Base-by-base conservation (phyloP, 225 moss, liverwort and hornwort species). In the Neckera pumila region DNA sequence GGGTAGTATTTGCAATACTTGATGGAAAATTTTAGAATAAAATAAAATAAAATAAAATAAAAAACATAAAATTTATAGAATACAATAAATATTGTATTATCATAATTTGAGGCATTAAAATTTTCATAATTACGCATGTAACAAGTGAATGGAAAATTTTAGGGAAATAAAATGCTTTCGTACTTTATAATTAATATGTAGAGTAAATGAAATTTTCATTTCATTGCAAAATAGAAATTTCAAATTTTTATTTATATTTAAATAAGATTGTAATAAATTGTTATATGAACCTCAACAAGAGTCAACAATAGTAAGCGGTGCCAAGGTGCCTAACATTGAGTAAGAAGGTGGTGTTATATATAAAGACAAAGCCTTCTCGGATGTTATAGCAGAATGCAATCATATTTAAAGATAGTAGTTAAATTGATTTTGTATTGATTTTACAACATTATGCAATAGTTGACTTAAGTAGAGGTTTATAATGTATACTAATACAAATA, bases 271-370 rank as follows among this genome's bases (percentile, higher is more conserved):
- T 47, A 47, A 17, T 47, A 31, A 2, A 19, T 74, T 31, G 10
- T 47, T 17, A 30, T 30, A 30, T 10, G 9, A 45, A 30, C 10
- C 40, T 25, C 0, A 1, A 5, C 2, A 43, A 28, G 47, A 47
- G 12, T 47, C 11, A 47, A 47, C 47, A 12, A 45, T 30, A 2
- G 3, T 72, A 10, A 42, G 26, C 1, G 42, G 2, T 43, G 28
- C 10, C 2, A 17, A 1, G 6, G 6, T 42, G 16, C 6, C 6
- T 45, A 30, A 45, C 1, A 45, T 0, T 6, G 0, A 17, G 28
- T 17, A 43, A 72, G 27, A 0, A 1, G 5, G 9, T 0, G 3
- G 5, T 26, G 1, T 9, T 42, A 17, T 16, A 26, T 0, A 43
- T 17, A 10, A 72, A 72, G 26, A 72, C 1, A 43, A 8, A 45